phyloP scores from a whole-genome alignment of 2,329 filamentous ascomycete species.

The Cladosporium velox region DNA sequence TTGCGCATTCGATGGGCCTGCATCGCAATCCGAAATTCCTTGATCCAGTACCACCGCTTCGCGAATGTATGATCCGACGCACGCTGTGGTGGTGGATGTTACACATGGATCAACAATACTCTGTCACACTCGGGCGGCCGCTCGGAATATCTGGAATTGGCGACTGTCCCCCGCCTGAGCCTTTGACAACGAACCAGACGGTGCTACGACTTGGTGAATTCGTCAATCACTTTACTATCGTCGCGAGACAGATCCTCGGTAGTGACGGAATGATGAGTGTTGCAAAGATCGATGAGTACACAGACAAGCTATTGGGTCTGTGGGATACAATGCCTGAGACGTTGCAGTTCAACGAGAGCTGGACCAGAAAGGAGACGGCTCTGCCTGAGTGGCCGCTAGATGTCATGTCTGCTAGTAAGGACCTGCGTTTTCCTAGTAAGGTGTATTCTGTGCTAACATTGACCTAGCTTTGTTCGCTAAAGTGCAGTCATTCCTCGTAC shows the following conservation, averaged over 20 bases:
- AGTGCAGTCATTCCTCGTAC: conserved; percentile 51
- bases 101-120: conserved; percentile 55
- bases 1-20: conserved; percentile 53
- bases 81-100: conserved; percentile 56
- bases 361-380: conserved; percentile 41
- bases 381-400: conserved; percentile 52
- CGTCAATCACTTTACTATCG: conserved; percentile 49
- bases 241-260: conserved; percentile 51
- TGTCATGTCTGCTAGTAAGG: conserved; percentile 48
- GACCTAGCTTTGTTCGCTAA: conserved; percentile 48
- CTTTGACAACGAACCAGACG: conserved; percentile 47
- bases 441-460: conserved; percentile 4
- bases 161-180: conserved; percentile 50
- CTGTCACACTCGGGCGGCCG: conserved; percentile 52
- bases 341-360: conserved; percentile 50
- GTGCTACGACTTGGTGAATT: conserved; percentile 50
- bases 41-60: conserved; percentile 44
- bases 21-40: conserved; percentile 52
- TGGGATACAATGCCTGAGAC: conserved; percentile 51
- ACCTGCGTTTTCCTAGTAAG: neutral
- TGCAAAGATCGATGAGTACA: conserved; percentile 50
- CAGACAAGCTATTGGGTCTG: conserved; percentile 45
- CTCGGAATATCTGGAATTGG: conserved; percentile 53
- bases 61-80: conserved; percentile 46
- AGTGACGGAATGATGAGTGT: conserved; percentile 45